phyloP scores from a whole-genome alignment of 2,329 filamentous ascomycete genomes.

The Claviceps citrina region DNA sequence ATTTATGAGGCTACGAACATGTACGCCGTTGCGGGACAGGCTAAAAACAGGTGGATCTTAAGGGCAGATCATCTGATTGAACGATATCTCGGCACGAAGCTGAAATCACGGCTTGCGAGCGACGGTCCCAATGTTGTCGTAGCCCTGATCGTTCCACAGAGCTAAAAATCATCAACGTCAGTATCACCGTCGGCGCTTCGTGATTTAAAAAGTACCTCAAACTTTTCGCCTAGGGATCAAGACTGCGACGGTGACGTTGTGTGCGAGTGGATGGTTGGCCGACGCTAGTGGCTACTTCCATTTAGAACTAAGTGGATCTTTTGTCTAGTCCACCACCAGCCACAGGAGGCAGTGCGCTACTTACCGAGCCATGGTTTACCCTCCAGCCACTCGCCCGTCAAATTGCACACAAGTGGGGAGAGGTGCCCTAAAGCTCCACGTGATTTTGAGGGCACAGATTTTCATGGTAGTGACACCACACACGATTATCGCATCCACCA shows the following conservation, averaged over 20 bases:
- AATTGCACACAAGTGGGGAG: not conserved
- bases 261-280: too few relatives aligned
- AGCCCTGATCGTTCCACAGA: not conserved
- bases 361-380: not conserved
- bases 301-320: not conserved
- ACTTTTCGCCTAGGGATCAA: not conserved
- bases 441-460: conserved; percentile 23
- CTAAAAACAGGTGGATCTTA: too few relatives aligned
- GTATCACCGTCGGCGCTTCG: not conserved
- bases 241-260: not conserved
- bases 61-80: too few relatives aligned
- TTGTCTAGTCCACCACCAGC: not conserved
- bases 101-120: not conserved
- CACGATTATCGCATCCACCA: conserved; percentile 23
- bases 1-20: not conserved
- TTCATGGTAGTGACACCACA: conserved; percentile 18
- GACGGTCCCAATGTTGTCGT: not conserved
- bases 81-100: too few relatives aligned
- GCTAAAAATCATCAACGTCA: not conserved
- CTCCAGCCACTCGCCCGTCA: conserved; percentile 2
- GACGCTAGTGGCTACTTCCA: not conserved
- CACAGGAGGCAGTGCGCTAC: conserved; percentile 5
- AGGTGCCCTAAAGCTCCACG: conserved; percentile 20
- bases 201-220: not conserved
- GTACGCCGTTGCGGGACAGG: too few relatives aligned